Percentiles rank a stretch among this genome's conserved stretches.
Conservation (phyloP, 345 rosid species). For the Melaleuca quinquenervia region DNA sequence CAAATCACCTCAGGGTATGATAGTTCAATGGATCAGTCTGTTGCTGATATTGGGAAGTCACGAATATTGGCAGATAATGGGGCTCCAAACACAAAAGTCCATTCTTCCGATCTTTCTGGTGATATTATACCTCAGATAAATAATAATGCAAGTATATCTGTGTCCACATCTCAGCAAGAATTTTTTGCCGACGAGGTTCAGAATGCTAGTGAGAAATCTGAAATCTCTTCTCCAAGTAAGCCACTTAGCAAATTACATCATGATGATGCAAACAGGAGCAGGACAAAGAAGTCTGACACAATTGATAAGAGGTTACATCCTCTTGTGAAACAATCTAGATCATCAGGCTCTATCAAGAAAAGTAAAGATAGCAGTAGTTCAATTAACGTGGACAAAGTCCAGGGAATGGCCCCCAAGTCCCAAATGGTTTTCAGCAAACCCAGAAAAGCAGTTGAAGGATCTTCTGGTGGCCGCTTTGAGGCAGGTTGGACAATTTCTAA, state of each 20-base stretch:
- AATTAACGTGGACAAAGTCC: conserved; percentile 40
- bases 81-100: conserved; percentile 12
- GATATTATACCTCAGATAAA: conserved; percentile 14
- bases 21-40: conserved; percentile 18
- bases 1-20: conserved; percentile 12
- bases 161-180: conserved; percentile 22
- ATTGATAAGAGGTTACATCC: conserved; percentile 46
- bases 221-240: conserved; percentile 12
- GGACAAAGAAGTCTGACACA: conserved; percentile 26
- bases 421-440: conserved; percentile 40
- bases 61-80: conserved; percentile 16
- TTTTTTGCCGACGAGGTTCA: conserved; percentile 22
- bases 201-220: conserved; percentile 3
- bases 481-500: conserved; percentile 41
- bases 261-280: conserved; percentile 18
- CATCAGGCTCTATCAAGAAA: conserved; percentile 40
- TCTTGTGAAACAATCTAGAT: conserved; percentile 44
- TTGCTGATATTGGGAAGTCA: conserved; percentile 16
- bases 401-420: conserved; percentile 32
- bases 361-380: conserved; percentile 30
- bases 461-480: conserved; percentile 65
- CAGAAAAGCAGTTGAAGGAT: conserved; percentile 47
- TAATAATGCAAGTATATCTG: conserved; percentile 11
- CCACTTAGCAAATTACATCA: conserved; percentile 21
- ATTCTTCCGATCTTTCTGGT: conserved; percentile 16